phyloP scores from a whole-genome alignment of 352 stramenopile genomes.

The Phytophthora pseudosyringae region DNA sequence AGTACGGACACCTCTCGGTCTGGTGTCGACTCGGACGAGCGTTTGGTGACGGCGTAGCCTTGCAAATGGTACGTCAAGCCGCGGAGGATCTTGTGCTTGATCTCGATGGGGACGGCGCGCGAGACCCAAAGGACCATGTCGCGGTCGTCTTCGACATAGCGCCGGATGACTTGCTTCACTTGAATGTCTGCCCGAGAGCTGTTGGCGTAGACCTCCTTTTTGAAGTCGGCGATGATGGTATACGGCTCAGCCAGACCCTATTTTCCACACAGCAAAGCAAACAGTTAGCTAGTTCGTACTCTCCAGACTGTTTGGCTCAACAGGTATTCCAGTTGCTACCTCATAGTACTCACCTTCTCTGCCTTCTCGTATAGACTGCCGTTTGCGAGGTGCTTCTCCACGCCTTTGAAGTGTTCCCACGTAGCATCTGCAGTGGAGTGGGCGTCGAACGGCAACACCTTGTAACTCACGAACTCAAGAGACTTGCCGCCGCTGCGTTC shows the following conservation, averaged over 20 bases:
- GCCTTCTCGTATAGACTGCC: constrained; percentile 36
- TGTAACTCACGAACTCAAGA: constrained; percentile 35
- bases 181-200: constrained; percentile 49
- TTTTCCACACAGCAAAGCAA: constrained; percentile 1
- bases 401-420: constrained; percentile 37
- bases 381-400: constrained; percentile 31
- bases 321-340: neutral
- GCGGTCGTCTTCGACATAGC: constrained; percentile 53
- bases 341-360: constrained; percentile 24
- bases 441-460: constrained; percentile 35
- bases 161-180: constrained; percentile 56
- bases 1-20: constrained; percentile 15
- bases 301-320: neutral
- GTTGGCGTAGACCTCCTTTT: constrained; percentile 48
- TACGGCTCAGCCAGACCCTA: constrained; percentile 37
- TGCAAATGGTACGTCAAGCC: constrained; percentile 46
- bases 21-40: constrained; percentile 13
- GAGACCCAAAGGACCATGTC: constrained; percentile 50
- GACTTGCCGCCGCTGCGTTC: constrained; percentile 12
- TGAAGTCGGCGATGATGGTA: constrained; percentile 58
- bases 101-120: constrained; percentile 47
- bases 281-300: neutral
- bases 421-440: constrained; percentile 19
- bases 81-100: constrained; percentile 46
- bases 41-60: constrained; percentile 49